phyloP scores from a whole-genome alignment of 2,329 filamentous ascomycete genomes.

The Ceratocystiopsis minuta region DNA sequence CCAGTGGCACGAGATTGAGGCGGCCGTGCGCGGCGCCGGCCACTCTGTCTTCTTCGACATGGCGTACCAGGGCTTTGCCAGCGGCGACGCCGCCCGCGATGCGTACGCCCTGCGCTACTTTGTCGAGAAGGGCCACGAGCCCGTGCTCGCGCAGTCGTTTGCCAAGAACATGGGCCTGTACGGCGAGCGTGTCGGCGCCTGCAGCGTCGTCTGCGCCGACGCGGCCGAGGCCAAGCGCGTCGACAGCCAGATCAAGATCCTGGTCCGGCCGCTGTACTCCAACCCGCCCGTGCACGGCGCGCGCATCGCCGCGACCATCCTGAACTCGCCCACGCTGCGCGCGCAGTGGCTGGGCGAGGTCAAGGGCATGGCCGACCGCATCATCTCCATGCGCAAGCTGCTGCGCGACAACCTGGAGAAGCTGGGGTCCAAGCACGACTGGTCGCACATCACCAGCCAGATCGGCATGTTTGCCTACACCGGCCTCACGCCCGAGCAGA shows the following conservation, averaged over 20 bases:
- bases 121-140: conserved; percentile 75
- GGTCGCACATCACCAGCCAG: conserved; percentile 96
- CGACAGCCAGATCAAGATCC: conserved; percentile 95
- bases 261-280: conserved; percentile 92
- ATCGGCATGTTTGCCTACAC: conserved; percentile 99
- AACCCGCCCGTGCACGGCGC: conserved; percentile 96
- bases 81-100: conserved; percentile 77
- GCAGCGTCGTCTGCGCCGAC: conserved; percentile 67
- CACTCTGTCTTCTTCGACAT: conserved; percentile 98
- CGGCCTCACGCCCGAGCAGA: conserved; percentile 75
- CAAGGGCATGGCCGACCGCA: conserved; percentile 97
- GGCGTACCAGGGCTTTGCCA: conserved; percentile 97
- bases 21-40: conserved; percentile 65
- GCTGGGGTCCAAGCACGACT: conserved; percentile 90
- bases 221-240: conserved; percentile 79
- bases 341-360: conserved; percentile 91
- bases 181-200: conserved; percentile 92
- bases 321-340: conserved; percentile 71
- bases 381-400: conserved; percentile 92
- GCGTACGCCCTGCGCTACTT: conserved; percentile 91
- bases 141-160: conserved; percentile 81
- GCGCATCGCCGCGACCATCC: conserved; percentile 79
- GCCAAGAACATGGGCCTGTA: conserved; percentile 99
- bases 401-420: conserved; percentile 91
- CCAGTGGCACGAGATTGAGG: conserved; percentile 85